These are phyloP conservation scores for Nitzschia sp. DNA, from an alignment of 108 stramenopile genomes.

Conservation along the genomic window DNA sequence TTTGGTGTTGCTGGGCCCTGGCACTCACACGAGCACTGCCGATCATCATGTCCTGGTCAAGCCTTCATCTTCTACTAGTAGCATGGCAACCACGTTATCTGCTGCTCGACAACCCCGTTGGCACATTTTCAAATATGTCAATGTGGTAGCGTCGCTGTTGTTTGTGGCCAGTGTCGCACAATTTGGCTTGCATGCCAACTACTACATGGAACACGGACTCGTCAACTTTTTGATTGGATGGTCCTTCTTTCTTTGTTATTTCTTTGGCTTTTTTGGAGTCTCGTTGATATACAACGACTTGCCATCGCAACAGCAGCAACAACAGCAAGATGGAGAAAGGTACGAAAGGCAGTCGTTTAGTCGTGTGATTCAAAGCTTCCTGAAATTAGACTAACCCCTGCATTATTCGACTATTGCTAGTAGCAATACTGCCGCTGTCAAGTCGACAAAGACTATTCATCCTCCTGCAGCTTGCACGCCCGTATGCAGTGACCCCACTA, in stretches of 20 bases:
- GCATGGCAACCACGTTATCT: too few species aligned
- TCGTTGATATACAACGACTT: slow-evolving; percentile 70
- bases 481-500: slow-evolving; percentile 69
- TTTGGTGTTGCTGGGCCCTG: slow-evolving; percentile 57
- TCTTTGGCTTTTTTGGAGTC: slow-evolving; percentile 97
- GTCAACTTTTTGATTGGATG: slow-evolving; percentile 76
- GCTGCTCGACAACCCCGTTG: slow-evolving; percentile 63
- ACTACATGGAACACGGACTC: slow-evolving; percentile 62
- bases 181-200: slow-evolving; percentile 61
- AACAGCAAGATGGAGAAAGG: slow-evolving; percentile 28
- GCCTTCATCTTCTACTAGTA: neutral
- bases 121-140: slow-evolving; percentile 77
- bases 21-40: slow-evolving; percentile 9
- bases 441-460: slow-evolving; percentile 62
- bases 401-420: slow-evolving; percentile 10
- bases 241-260: slow-evolving; percentile 85
- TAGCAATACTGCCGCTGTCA: too few species aligned
- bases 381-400: too few species aligned
- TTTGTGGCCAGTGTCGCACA: slow-evolving; percentile 64
- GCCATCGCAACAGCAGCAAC: slow-evolving; percentile 35
- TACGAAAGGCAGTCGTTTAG: slow-evolving; percentile 2
- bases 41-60: neutral
- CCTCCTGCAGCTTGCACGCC: slow-evolving; percentile 71
- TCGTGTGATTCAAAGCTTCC: too few species aligned
- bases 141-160: slow-evolving; percentile 50